phyloP scores from a whole-genome alignment of 1,139 yeast genomes.

The Scheffersomyces illinoinensis region DNA sequence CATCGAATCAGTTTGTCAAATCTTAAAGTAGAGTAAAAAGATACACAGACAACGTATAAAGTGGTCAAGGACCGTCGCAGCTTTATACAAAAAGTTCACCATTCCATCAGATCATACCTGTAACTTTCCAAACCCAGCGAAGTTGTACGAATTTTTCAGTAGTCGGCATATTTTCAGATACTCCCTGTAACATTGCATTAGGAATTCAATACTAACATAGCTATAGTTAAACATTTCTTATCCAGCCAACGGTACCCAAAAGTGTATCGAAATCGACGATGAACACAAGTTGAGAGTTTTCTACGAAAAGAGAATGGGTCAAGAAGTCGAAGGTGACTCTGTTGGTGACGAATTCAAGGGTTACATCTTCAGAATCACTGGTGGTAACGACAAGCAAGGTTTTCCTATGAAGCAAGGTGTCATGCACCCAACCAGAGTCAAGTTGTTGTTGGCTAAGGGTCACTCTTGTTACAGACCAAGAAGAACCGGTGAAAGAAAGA shows the following conservation, averaged over 20 bases:
- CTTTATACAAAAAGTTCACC: not conserved
- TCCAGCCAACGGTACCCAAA: constrained; percentile 99
- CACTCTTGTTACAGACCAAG: constrained; percentile 99
- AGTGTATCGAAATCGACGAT: constrained; percentile 95
- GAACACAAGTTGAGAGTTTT: constrained; percentile 98
- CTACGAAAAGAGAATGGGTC: constrained; percentile 99
- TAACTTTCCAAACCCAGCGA: not conserved
- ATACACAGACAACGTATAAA: not conserved
- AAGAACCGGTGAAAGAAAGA: constrained; percentile 99
- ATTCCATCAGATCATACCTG: not conserved
- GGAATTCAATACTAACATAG: constrained; percentile 15
- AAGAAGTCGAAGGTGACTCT: constrained; percentile 98
- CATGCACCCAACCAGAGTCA: constrained; percentile 99
- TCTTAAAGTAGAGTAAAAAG: no score
- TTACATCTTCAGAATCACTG: constrained; percentile 97
- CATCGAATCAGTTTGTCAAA: not conserved
- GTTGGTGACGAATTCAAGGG: constrained; percentile 99
- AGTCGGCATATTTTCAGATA: not conserved
- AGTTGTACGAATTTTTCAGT: not conserved
- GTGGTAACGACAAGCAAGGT: constrained; percentile 99
- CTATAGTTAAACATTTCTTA: constrained; percentile 94
- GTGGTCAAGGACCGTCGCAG: not conserved
- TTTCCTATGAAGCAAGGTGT: constrained; percentile 99
- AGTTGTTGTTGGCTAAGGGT: constrained; percentile 90
- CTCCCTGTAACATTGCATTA: constrained; percentile 1